Base-by-base conservation (phyloP, 202 grass and related monocot genomes). In the Bolboschoenoplectus hybrid region DNA sequence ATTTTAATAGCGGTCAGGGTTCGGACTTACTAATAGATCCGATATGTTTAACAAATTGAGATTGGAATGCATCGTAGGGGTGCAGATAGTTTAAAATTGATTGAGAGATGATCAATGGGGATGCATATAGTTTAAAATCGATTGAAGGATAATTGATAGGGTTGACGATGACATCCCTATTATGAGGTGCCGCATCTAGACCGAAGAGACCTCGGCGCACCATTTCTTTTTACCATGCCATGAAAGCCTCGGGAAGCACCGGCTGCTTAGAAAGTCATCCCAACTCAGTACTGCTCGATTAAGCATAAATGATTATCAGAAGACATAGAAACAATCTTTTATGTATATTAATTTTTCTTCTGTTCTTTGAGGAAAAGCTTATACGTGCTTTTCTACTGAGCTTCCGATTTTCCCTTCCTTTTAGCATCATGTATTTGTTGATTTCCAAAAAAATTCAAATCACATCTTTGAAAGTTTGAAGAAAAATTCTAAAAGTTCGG, bases 141-240 rank as follows among this genome's bases (percentile, higher is more conserved):
- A 98, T 87, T 89, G 26, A 26, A 26, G 26, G 26, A 26, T 98
- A 14, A 83, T 95, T n/a, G 79, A 81, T 17, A 73, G 49, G 69
- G 95, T 87, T 98, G 62, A 87, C 91, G 26, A 26, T 12, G 89
- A 93, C 17, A 98, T 95, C 43, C 95, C 93, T 26, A 26, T 26
- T 26, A 26, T 0, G 4, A 95, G 95, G 88, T 85, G 88, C 50
- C 87, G 93, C 79, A 65, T 95, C 89, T 89, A 85, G 12, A 89
- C 95, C 10, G 90, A 95, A 53, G 95, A 98, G 47, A 90, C 93
- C 52, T 85, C 94, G 1, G 80, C 17, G 67, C 95, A 98, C 11
- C 61, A 84, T 14, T 95, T 98, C 69, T 49, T 73, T 47, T 0
- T 5, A 73, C 63, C 86, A 3, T 90, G 88, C 88, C 89, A 57